Conservation (phyloP, 176 grass and related monocot species). For the Oryza rufipogon region DNA sequence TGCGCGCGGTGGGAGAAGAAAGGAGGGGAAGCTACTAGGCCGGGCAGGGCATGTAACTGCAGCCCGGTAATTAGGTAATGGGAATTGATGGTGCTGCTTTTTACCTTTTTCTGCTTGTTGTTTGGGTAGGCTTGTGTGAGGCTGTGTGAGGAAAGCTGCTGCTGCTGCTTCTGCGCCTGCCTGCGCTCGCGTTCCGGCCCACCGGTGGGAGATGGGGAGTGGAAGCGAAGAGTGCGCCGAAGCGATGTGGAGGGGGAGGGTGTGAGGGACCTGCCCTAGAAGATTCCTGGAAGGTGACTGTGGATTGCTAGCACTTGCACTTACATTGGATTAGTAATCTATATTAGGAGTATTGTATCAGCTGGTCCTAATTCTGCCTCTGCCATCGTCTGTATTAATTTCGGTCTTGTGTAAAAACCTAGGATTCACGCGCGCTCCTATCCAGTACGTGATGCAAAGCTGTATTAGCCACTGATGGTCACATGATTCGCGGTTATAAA, state of each 20-base stretch:
- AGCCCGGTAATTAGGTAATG: neutral
- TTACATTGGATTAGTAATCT: neutral
- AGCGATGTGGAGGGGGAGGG: neutral
- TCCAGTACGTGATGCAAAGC: neutral
- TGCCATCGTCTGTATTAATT: neutral
- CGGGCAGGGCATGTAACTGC: neutral
- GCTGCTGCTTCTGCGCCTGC: conserved; percentile 3
- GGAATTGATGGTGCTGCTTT: conserved; percentile 4
- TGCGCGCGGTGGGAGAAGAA: neutral
- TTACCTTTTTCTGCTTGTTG: neutral
- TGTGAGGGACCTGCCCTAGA: conserved; percentile 40
- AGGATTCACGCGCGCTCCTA: neutral
- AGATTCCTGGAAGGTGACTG: conserved; percentile 58
- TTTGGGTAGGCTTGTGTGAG: conserved; percentile 27
- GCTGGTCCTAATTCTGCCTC: conserved; percentile 36
- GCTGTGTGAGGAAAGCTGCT: conserved; percentile 30
- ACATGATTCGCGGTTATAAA: neutral
- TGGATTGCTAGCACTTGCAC: neutral
- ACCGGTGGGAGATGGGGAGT: neutral
- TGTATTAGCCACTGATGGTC: neutral
- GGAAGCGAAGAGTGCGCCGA: neutral
- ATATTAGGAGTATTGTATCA: neutral
- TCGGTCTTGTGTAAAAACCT: conserved; percentile 1
- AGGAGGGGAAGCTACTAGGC: neutral
- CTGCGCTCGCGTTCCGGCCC: conserved; percentile 31